phyloP scores from a whole-genome alignment of 306 rosid genomes.

The Acacia acuminata region DNA sequence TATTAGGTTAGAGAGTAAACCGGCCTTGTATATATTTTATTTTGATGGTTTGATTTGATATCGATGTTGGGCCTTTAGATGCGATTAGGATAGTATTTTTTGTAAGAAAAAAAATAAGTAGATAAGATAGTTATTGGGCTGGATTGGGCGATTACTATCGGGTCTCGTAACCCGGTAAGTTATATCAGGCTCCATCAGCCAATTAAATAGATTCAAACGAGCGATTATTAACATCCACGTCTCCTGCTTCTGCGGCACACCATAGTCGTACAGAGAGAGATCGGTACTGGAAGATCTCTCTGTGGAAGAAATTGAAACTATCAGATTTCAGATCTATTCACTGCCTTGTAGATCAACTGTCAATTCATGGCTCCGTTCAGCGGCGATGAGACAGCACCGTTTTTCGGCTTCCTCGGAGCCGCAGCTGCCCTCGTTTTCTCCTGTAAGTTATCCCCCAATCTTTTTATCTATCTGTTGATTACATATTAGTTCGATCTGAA shows the following conservation, averaged over 20 bases:
- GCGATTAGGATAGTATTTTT: too few species aligned
- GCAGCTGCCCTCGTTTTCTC: slow-evolving; percentile 88
- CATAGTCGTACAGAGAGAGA: not conserved
- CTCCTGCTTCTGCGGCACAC: slow-evolving; percentile 11
- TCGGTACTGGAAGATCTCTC: slow-evolving; percentile 17
- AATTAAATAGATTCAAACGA: not conserved
- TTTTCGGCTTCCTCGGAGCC: slow-evolving; percentile 94
- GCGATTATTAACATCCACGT: not conserved
- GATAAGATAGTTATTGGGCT: not conserved
- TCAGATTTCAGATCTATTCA: slow-evolving; percentile 41
- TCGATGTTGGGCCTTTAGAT: too few species aligned
- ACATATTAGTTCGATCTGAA: slow-evolving; percentile 30
- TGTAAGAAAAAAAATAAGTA: too few species aligned
- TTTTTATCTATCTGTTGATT: not conserved
- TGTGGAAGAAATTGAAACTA: slow-evolving; percentile 3
- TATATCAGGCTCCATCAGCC: not conserved
- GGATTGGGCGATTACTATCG: not conserved
- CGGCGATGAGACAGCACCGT: slow-evolving; percentile 94
- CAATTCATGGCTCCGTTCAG: slow-evolving; percentile 62
- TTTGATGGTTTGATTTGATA: too few species aligned
- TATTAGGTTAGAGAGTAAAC: too few species aligned
- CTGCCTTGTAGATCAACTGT: slow-evolving; percentile 36
- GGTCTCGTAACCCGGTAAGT: not conserved
- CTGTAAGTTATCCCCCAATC: slow-evolving; percentile 43
- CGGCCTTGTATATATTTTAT: too few species aligned